These are phyloP conservation scores for Puccinia polysora DNA, from an alignment of 1,284 basidiomycete genomes.

Conservation along the genomic window DNA sequence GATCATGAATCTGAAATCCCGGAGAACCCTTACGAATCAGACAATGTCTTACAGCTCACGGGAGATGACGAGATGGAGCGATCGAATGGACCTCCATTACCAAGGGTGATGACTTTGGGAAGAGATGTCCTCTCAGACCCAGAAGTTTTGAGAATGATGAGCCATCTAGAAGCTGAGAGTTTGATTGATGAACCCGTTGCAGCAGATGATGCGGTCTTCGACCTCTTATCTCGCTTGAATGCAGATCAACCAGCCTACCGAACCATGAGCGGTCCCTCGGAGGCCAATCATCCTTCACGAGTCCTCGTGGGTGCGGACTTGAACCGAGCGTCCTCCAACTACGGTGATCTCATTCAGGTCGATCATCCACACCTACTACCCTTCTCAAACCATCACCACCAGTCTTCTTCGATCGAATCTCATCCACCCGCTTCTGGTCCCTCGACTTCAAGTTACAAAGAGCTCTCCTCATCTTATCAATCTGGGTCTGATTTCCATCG, in stretches of 20 bases:
- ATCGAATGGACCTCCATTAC: too few species aligned
- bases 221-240: neutral
- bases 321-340: neutral
- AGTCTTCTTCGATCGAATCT: too few species aligned
- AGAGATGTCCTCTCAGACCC: slow-evolving; percentile 8
- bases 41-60: too few species aligned
- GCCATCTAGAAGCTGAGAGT: slow-evolving; percentile 5
- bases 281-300: neutral
- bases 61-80: too few species aligned
- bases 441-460: too few species aligned
- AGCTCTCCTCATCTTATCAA: too few species aligned
- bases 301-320: neutral
- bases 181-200: slow-evolving; percentile 3
- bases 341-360: too few species aligned
- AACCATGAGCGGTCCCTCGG: neutral
- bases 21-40: slow-evolving; percentile 7
- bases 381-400: too few species aligned
- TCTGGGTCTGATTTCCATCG: too few species aligned
- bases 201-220: neutral
- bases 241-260: neutral
- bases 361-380: too few species aligned
- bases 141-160: neutral
- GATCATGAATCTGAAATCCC: slow-evolving; percentile 13
- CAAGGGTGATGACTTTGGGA: slow-evolving; percentile 12
- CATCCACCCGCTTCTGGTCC: too few species aligned